Percentiles rank a stretch among this genome's conserved stretches.
Evolutionary conservation across 225 moss, liverwort and hornwort genomes (phyloP).

Genomic region (Asterella californica): DNA sequence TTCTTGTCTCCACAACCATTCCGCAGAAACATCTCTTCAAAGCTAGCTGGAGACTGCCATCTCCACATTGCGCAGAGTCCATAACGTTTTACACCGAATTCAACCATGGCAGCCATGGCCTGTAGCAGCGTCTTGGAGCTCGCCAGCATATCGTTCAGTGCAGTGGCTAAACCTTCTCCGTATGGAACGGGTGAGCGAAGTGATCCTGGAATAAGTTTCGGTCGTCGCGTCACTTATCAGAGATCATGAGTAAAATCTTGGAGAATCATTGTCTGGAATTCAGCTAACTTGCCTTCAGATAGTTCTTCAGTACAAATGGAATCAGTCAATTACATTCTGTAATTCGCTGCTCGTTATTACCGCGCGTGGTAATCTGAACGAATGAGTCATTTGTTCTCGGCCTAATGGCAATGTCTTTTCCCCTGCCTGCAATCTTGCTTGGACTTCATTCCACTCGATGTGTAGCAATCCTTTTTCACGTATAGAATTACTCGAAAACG

Average conservation of each 20-base stretch:
- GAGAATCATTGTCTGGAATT: neutral
- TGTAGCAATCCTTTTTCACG: neutral
- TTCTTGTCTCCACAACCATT: constrained; percentile 18
- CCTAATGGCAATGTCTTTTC: too few relatives aligned
- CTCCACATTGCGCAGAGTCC: neutral
- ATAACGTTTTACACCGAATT: neutral
- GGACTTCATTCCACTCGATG: too few relatives aligned
- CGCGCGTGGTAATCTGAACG: neutral
- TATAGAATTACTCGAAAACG: too few relatives aligned
- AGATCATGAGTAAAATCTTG: too few relatives aligned
- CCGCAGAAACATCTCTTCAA: constrained; percentile 1
- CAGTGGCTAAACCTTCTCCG: constrained; percentile 7
- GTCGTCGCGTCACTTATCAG: too few relatives aligned
- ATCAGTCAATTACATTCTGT: neutral
- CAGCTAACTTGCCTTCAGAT: neutral
- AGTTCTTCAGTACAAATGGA: neutral
- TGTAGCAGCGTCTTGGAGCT: constrained; percentile 25
- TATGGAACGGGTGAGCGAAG: constrained; percentile 17
- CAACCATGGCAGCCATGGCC: constrained; percentile 21
- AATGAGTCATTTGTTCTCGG: too few relatives aligned
- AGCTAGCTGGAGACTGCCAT: neutral
- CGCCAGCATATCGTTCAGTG: constrained; percentile 15
- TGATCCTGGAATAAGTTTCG: neutral
- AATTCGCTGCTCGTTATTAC: too few relatives aligned
- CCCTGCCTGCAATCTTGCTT: too few relatives aligned